Evolutionary conservation across 2,329 filamentous ascomycete genomes (phyloP), one percentile per base, ranked within the genome.

Genomic region (Colletotrichum falcatum): DNA sequence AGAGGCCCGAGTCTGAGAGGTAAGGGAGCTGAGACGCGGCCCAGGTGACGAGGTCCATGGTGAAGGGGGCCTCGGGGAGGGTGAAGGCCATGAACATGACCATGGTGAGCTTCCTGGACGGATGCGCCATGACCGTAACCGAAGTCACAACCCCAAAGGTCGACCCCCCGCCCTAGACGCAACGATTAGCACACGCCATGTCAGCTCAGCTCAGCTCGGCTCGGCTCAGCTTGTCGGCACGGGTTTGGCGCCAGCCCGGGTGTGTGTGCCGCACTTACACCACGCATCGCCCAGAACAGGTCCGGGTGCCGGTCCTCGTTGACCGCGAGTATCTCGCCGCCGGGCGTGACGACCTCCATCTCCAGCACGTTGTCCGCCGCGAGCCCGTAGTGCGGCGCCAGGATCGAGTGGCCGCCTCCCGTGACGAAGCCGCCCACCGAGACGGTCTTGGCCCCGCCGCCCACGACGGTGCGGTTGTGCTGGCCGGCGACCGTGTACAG

Each of bases 281-380:
- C 89, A 67, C 86, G 80, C 71, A 91, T 81, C 0, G 90, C 90
- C 90, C 89, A 92, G 77, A 90, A 91, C 0, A 92, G 78, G 65
- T 91, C 89, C 0, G 79, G 67, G 64, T 91, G 83, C 48, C 86
- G 80, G 18, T 84, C 82, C 44, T 86, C 85, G 56, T 87, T 89
- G 0, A 85, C 83, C 0, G 80, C 83, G 2, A 90, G 49, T 6
- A 87, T 80, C 11, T 84, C 76, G 0, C 89, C 89, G 3, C 75
- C 74, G 0, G 85, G 85, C 0, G 86, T 87, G 0, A 92, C 85
- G 0, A 90, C 79, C 37, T 89, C 84, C 78, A 87, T 84, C 73
- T 90, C 83, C 3, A 92, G 77, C 1, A 89, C 86, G 49, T 91
- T 86, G 74, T 92, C 90, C 1, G 87, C 88, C 2, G 80, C 90